Conservation (phyloP, 768 basidiomycete genomes). For the Gyrodon lividus region DNA sequence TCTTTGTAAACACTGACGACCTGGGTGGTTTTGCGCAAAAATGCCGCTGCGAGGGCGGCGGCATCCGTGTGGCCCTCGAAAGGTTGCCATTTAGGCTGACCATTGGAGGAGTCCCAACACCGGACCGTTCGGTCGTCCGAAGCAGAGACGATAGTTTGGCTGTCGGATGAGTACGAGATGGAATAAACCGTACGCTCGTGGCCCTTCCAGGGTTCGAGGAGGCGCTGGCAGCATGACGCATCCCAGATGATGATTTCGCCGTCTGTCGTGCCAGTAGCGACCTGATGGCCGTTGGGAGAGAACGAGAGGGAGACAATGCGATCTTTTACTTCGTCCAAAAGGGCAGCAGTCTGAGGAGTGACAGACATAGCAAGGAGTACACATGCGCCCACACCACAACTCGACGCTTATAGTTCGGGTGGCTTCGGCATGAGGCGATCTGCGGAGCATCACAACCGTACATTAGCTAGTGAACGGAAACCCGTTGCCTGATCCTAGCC, state of each 20-base stretch:
- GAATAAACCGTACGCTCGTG: conserved; percentile 4
- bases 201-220: conserved; percentile 12
- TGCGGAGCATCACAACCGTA: no score
- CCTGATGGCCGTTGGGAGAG: conserved; percentile 1
- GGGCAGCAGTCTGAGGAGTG: no score
- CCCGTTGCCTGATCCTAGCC: no score
- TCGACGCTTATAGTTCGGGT: no score
- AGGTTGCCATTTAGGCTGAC: neutral
- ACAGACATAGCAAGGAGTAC: no score
- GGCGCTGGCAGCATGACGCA: neutral
- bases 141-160: conserved; percentile 1
- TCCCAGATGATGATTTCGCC: conserved; percentile 3
- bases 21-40: neutral
- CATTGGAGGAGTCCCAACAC: conserved; percentile 10
- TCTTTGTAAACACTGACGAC: conserved; percentile 12
- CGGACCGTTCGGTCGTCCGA: conserved; percentile 10
- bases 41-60: neutral
- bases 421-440: no score
- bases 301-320: neutral
- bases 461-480: no score
- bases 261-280: conserved; percentile 1
- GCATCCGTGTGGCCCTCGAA: conserved; percentile 1
- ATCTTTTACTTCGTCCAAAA: neutral
- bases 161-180: conserved; percentile 3
- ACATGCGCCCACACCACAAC: no score